Conservation (phyloP, 2,329 filamentous ascomycete species). For the Xylariomycetidae sp. region DNA sequence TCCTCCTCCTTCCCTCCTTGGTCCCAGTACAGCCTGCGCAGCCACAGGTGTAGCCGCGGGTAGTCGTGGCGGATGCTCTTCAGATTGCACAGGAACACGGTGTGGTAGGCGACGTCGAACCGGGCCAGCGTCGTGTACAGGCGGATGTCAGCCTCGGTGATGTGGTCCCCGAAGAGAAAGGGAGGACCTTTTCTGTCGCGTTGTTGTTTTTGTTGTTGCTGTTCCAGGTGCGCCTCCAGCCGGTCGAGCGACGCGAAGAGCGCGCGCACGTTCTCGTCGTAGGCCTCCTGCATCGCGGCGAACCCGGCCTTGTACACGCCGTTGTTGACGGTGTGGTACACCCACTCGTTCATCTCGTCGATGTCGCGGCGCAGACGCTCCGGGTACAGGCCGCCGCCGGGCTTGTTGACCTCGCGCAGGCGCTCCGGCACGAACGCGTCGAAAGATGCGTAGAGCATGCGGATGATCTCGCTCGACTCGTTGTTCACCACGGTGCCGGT, state of each 20-base stretch:
- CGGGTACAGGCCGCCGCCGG: constrained; percentile 55
- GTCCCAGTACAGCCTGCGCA: constrained; percentile 69
- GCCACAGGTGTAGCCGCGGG: constrained; percentile 63
- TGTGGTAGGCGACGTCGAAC: constrained; percentile 66
- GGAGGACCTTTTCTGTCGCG: too few species aligned
- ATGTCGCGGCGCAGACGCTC: constrained; percentile 48
- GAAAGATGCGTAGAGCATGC: constrained; percentile 75
- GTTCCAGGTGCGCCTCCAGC: constrained; percentile 53
- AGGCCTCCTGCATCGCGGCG: constrained; percentile 59
- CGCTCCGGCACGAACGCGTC: constrained; percentile 53
- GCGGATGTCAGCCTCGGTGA: constrained; percentile 68
- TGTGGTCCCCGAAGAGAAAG: constrained; percentile 55
- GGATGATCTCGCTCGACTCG: constrained; percentile 78
- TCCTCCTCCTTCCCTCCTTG: constrained; percentile 19
- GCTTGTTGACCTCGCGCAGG: constrained; percentile 45
- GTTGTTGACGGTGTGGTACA: constrained; percentile 51
- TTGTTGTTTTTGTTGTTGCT: too few species aligned
- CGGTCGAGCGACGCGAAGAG: constrained; percentile 63
- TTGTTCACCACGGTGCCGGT: constrained; percentile 72
- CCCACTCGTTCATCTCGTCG: constrained; percentile 64
- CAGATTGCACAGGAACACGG: constrained; percentile 61
- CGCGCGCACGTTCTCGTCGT: constrained; percentile 54
- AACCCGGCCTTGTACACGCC: constrained; percentile 58
- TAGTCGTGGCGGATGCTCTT: constrained; percentile 61
- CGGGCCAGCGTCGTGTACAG: constrained; percentile 62